phyloP scores from a whole-genome alignment of 768 basidiomycete genomes.

The Russula emetica region DNA sequence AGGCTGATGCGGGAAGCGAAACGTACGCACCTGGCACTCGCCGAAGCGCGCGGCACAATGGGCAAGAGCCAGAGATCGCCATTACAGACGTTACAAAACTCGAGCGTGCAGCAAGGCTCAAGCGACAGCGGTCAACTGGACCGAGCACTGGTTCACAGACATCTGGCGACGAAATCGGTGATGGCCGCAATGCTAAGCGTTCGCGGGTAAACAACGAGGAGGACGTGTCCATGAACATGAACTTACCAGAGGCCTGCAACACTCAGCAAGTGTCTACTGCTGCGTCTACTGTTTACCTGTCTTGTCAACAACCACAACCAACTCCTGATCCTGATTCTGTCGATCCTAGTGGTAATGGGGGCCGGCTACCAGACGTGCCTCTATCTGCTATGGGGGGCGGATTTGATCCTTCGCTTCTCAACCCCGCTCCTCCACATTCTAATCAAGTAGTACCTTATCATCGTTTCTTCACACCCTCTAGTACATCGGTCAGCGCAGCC shows the following conservation, averaged over 20 bases:
- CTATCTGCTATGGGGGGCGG: constrained; percentile 20
- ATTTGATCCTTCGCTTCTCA: constrained; percentile 25
- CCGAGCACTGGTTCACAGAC: constrained; percentile 30
- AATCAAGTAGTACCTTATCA: constrained; percentile 4
- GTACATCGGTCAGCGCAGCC: constrained; percentile 25
- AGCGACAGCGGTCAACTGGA: constrained; percentile 54
- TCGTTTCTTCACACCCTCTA: constrained; percentile 17
- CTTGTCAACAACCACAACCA: constrained; percentile 14
- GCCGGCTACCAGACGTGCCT: constrained; percentile 21
- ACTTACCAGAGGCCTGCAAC: constrained; percentile 8
- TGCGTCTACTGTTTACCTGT: constrained; percentile 18
- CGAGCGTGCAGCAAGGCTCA: constrained; percentile 53
- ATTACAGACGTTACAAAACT: constrained; percentile 74
- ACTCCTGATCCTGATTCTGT: not conserved
- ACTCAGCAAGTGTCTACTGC: constrained; percentile 16
- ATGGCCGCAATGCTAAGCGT: constrained; percentile 23
- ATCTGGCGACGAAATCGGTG: constrained; percentile 27
- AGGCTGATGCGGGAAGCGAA: constrained; percentile 36
- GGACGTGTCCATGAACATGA: constrained; percentile 26
- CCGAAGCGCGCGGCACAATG: constrained; percentile 70
- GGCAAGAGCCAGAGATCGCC: constrained; percentile 61
- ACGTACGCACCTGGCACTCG: constrained; percentile 50
- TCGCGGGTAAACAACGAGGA: constrained; percentile 27
- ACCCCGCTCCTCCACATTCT: constrained; percentile 12
- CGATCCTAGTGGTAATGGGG: constrained; percentile 4